phyloP scores from a whole-genome alignment of 805 yeast species.

The Myxozyma mucilagina region DNA sequence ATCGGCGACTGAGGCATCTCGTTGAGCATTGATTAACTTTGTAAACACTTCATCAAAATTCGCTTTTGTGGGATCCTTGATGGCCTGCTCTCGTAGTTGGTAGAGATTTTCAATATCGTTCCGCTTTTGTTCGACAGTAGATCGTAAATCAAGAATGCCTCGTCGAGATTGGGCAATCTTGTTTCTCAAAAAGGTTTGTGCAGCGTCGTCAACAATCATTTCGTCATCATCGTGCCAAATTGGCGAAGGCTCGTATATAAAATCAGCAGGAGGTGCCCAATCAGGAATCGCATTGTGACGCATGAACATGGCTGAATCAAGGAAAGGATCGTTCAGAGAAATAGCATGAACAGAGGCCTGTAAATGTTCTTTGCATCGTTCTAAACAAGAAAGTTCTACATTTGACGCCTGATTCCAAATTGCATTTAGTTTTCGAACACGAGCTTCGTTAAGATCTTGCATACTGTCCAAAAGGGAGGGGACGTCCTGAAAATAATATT shows the following conservation, averaged over 20 bases:
- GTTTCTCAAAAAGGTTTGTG: slow-evolving; percentile 41
- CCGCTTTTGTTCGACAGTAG: slow-evolving; percentile 36
- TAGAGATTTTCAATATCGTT: slow-evolving; percentile 34
- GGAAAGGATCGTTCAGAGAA: slow-evolving; percentile 64
- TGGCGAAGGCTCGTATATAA: slow-evolving; percentile 79
- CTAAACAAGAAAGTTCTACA: slow-evolving; percentile 59
- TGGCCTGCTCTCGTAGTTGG: slow-evolving; percentile 39
- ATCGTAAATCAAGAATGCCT: slow-evolving; percentile 37
- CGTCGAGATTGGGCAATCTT: slow-evolving; percentile 40
- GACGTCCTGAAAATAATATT: slow-evolving; percentile 85
- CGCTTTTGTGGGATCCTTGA: slow-evolving; percentile 52
- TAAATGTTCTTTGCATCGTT: slow-evolving; percentile 47
- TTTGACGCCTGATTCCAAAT: slow-evolving; percentile 61
- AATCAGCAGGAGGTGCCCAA: slow-evolving; percentile 89
- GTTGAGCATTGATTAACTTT: slow-evolving; percentile 54
- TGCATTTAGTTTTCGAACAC: slow-evolving; percentile 69
- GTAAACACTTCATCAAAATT: slow-evolving; percentile 53
- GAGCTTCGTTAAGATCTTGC: slow-evolving; percentile 80
- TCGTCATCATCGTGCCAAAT: slow-evolving; percentile 97
- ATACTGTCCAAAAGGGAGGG: slow-evolving; percentile 83
- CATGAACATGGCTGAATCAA: slow-evolving; percentile 87
- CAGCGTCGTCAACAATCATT: slow-evolving; percentile 52
- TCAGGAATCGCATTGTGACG: slow-evolving; percentile 68
- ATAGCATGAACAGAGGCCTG: slow-evolving; percentile 57
- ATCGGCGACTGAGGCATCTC: slow-evolving; percentile 71